Evolutionary conservation across 2,329 filamentous ascomycete species (phyloP), one percentile per base, ranked within the genome.

Genomic region (Rutstroemia sp.): DNA sequence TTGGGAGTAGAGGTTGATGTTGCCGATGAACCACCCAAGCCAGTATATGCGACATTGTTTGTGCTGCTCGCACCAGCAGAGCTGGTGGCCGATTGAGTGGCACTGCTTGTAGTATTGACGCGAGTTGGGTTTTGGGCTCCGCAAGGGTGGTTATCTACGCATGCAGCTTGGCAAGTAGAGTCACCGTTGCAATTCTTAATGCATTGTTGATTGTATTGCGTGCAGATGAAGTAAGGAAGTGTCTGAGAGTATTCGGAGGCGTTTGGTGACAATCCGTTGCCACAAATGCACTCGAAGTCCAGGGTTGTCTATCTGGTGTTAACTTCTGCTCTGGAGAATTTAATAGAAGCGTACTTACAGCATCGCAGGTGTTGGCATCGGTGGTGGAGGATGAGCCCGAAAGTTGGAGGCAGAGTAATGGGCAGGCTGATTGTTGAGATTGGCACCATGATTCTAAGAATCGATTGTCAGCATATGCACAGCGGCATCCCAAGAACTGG

Each of bases 221-320:
- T 78, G 79, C 88, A 94, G 65, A 84, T 78, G 73, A 84, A 89
- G 78, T 83, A 92, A 36, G 89, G 88, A 25, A 94, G 76, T 1
- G 88, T 92, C 64, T 89, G 78, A 19, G 84, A 86, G 78, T 87
- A 94, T 72, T 92, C 79, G 66, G 85, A 82, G 49, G 89, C 73
- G 73, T 92, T 91, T 63, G 88, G 88, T 52, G 79, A 73, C 60
- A 78, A 69, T 68, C 81, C 80, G 68, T 87, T 78, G 60, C 78
- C 77, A 75, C 88, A 94, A 64, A 89, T 75, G 71, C 88, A 94
- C 61, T 78, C 76, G 73, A 86, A 92, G n/a, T 74, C 77, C 50
- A 92, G 78, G 19, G 76, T 73, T 51, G 77, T 67, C 81, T 85
- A 54, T 23, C 34, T 19, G 16, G 17, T 21, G 44, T 55, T 48